Evolutionary conservation across 108 stramenopile genomes (phyloP).

Genomic region (Nitzschia inconspicua): DNA sequence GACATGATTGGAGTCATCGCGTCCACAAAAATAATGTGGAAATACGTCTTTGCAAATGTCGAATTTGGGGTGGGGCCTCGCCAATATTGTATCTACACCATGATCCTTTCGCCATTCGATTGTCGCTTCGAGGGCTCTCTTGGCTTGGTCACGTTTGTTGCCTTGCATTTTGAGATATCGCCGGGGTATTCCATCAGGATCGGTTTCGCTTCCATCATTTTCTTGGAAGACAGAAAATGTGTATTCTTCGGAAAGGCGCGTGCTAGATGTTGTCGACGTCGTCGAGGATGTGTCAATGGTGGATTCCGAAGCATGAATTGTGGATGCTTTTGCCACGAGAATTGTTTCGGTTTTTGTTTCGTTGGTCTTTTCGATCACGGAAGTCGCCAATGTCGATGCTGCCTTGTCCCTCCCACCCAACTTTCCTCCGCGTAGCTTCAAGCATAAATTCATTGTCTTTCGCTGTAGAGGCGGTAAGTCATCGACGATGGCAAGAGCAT

Average conservation of each 20-base stretch:
- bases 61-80: constrained; percentile 61
- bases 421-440: constrained; percentile 11
- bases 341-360: not conserved
- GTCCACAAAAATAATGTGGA: constrained; percentile 63
- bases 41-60: constrained; percentile 60
- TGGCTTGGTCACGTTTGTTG: constrained; percentile 49
- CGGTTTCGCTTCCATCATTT: constrained; percentile 55
- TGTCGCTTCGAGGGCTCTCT: constrained; percentile 41
- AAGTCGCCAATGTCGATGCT: not conserved
- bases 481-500: not conserved
- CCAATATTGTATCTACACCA: constrained; percentile 52
- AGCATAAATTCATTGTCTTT: constrained; percentile 1
- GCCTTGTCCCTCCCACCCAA: not conserved
- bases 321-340: not conserved
- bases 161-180: constrained; percentile 72
- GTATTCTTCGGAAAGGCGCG: not conserved
- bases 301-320: not conserved
- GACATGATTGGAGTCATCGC: constrained; percentile 54
- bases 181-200: constrained; percentile 69
- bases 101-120: constrained; percentile 56
- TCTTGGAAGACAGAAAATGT: constrained; percentile 29
- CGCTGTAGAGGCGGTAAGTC: not conserved
- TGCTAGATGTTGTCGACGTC: not conserved
- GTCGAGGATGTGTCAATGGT: not conserved
- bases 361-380: not conserved